Base-by-base conservation (phyloP, 1,139 yeast genomes). In the Debaryomyces fabryi region DNA sequence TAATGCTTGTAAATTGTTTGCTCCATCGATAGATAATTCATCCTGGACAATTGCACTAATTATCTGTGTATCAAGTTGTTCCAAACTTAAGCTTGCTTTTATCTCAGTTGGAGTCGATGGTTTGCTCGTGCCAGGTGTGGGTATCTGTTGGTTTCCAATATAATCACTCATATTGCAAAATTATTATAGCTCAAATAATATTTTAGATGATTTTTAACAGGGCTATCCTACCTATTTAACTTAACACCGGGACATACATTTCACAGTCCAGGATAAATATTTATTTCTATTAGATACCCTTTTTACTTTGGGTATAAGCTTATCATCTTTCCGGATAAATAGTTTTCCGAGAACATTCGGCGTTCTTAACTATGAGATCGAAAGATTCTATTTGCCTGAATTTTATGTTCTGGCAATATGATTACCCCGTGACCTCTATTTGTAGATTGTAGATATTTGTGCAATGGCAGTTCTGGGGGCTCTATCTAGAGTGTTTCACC, bases 301-400 rank as follows among this genome's bases (percentile, higher is more conserved):
- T 18, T 33, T 10, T 21, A 6, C 38, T 21, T 20, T 20, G 38
- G 38, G 20, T 37, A 37, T 24, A 37, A 5, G 21, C 40, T 25
- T 37, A 37, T 37, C 40, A 37, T 23, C 32, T 8, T 9, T 32
- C 6, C 40, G 40, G 40, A 37, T 37, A 23, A 37, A 37, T 25
- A 16, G 40, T 37, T 24, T 37, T 37, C 40, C 40, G 40, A 37
- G 40, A 37, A 35, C 25, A 20, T 34, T 34, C 24, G 25, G 34
- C 34, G 8, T 27, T 39, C 1, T 27, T 6, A 33, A 16, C 21
- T 15, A 9, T 13, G 16, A 13, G 10, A 18, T 32, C 12, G 21
- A 16, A 27, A 27, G 6, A 12, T 5, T 12, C 4, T 12, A 21
- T 27, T 12, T 8, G 21, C 10, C 9, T 3, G 10, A 32, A 32